Percentiles rank a stretch among this genome's conserved stretches.
Conservation (phyloP, 257 asterid genomes). For the Solanum okadae region DNA sequence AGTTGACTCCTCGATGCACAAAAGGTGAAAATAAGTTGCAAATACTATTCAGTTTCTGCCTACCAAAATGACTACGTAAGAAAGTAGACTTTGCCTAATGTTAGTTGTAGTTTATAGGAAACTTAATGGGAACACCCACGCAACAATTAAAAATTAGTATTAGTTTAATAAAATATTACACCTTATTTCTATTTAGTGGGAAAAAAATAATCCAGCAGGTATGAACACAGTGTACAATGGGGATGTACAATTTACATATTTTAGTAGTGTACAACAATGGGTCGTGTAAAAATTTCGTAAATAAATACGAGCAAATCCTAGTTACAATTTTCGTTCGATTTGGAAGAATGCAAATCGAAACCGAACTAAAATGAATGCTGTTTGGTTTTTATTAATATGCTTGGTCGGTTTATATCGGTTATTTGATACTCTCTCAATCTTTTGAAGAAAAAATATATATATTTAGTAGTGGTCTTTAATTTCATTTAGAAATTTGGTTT, state of each 20-base stretch:
- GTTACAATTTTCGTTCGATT: neutral
- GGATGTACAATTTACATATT: neutral
- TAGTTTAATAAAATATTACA: neutral
- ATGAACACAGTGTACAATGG: too few species aligned
- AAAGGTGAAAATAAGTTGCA: neutral
- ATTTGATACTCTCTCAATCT: fast-evolving
- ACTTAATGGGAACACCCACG: neutral
- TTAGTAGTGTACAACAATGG: neutral
- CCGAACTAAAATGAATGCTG: neutral
- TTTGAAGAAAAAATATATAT: neutral
- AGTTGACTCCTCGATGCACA: neutral
- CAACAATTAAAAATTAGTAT: too few species aligned
- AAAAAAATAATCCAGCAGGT: neutral
- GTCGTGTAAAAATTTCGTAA: neutral
- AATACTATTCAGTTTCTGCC: neutral
- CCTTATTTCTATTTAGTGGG: neutral
- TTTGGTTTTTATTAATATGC: neutral
- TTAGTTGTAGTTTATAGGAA: neutral
- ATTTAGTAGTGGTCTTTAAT: neutral
- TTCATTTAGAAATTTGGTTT: neutral
- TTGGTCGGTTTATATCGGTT: neutral
- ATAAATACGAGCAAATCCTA: neutral
- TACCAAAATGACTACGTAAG: neutral
- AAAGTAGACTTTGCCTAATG: neutral
- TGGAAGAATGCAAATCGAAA: neutral